Conservation (phyloP, 768 basidiomycete species). For the Dacryopinax spathularia region DNA sequence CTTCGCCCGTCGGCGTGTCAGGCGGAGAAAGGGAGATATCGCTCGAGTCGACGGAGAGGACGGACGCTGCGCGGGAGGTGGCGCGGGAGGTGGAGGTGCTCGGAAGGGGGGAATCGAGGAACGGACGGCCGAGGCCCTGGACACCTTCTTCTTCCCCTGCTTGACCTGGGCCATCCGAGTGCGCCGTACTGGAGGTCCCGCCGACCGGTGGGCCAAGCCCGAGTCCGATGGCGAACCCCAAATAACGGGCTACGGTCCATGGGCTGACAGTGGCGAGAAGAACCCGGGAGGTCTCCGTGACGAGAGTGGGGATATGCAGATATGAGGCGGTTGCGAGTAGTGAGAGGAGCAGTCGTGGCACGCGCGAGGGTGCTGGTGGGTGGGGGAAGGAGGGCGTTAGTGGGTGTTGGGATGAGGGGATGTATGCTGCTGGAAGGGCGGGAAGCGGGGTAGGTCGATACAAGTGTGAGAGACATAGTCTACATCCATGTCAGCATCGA, state of each 20-base stretch:
- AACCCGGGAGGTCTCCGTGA: slow-evolving; percentile 56
- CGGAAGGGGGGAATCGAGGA: background rate
- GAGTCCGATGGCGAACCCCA: slow-evolving; percentile 67
- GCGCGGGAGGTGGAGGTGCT: background rate
- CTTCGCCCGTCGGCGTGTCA: background rate
- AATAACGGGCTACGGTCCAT: slow-evolving; percentile 57
- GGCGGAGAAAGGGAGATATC: background rate
- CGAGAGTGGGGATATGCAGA: slow-evolving; percentile 63
- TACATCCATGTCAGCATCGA: slow-evolving; percentile 21
- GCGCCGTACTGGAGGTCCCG: too few relatives aligned
- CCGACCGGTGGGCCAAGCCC: slow-evolving; percentile 34
- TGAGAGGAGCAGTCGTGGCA: slow-evolving; percentile 54
- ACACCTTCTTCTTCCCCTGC: slow-evolving; percentile 31
- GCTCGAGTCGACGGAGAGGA: too few relatives aligned
- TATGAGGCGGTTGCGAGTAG: slow-evolving; percentile 78
- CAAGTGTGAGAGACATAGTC: slow-evolving; percentile 71
- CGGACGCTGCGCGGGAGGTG: background rate
- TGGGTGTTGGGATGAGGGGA: slow-evolving; percentile 53
- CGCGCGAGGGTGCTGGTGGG: slow-evolving; percentile 12
- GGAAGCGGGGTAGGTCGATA: slow-evolving; percentile 77
- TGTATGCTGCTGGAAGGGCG: slow-evolving; percentile 46
- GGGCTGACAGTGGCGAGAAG: slow-evolving; percentile 68
- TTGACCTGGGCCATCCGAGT: too few relatives aligned
- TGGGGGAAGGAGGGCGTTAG: slow-evolving; percentile 51
- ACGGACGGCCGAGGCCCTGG: slow-evolving; percentile 6